Percentiles rank a stretch among this genome's conserved stretches.
Evolutionary conservation across 495 filamentous ascomycete species (phyloP).

Genomic region (Aspergillus coremiiformis): DNA sequence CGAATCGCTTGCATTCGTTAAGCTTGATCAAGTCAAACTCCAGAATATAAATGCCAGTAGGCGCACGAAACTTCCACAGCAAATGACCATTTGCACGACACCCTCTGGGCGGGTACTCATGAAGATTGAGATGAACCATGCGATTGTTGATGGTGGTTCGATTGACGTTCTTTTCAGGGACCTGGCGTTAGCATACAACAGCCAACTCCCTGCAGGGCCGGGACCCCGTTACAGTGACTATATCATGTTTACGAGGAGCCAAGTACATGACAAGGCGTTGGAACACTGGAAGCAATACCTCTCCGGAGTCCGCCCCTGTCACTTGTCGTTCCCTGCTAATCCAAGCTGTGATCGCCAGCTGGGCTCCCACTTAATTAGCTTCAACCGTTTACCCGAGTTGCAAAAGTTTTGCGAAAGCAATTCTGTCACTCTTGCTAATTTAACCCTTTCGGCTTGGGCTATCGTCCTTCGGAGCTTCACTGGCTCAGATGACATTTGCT

Average conservation of each 20-base stretch:
- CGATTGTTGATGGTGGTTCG: constrained; percentile 44
- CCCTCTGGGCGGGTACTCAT: constrained; percentile 30
- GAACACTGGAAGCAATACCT: constrained; percentile 45
- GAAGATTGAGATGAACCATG: constrained; percentile 53
- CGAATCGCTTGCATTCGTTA: constrained; percentile 27
- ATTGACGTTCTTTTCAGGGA: constrained; percentile 35
- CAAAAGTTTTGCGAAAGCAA: constrained; percentile 40
- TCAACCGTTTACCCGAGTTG: constrained; percentile 33
- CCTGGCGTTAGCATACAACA: constrained; percentile 38
- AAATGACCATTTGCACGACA: constrained; percentile 40
- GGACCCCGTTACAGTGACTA: constrained; percentile 51
- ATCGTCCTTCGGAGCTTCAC: constrained; percentile 47
- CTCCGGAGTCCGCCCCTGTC: constrained; percentile 32
- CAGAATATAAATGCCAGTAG: constrained; percentile 28
- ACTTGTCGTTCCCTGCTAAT: constrained; percentile 24
- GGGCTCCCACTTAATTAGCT: constrained; percentile 21
- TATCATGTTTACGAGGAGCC: constrained; percentile 39
- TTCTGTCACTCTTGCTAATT: constrained; percentile 44
- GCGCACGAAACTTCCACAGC: constrained; percentile 38
- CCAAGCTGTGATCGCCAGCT: constrained; percentile 11
- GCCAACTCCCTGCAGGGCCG: constrained; percentile 26
- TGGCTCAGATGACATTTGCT: constrained; percentile 48
- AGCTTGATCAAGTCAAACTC: constrained; percentile 31
- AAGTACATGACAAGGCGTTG: constrained; percentile 29
- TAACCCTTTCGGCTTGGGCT: constrained; percentile 51